These are phyloP conservation scores for Aspergillus bombycis DNA, from an alignment of 2,329 filamentous ascomycete genomes.

Conservation along the genomic window DNA sequence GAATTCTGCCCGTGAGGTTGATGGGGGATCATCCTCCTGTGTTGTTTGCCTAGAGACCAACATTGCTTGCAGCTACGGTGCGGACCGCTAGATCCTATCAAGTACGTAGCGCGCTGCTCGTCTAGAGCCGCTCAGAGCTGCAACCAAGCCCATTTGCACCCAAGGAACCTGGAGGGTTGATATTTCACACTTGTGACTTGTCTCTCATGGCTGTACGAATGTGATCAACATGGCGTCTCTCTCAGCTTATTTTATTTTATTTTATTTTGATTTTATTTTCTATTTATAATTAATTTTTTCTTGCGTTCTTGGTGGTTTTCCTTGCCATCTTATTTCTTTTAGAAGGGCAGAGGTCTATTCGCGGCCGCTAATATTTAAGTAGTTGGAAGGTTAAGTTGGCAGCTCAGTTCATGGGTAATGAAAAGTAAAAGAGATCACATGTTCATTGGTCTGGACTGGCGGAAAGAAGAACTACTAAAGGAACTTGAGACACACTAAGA, in stretches of 20 bases:
- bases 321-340: no score
- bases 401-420: not conserved
- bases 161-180: not conserved
- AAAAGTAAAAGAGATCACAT: not conserved
- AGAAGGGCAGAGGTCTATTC: not conserved
- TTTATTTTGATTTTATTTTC: not conserved
- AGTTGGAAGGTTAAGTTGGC: not conserved
- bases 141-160: not conserved
- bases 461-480: not conserved
- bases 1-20: not conserved
- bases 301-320: no score
- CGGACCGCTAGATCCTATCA: not conserved
- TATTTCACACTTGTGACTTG: not conserved
- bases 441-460: conserved; percentile 1
- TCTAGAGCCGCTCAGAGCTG: not conserved
- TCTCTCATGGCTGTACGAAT: not conserved
- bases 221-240: not conserved
- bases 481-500: not conserved
- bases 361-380: not conserved
- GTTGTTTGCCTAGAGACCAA: not conserved
- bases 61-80: not conserved
- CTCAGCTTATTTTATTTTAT: not conserved
- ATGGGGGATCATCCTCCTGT: not conserved
- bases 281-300: not conserved
- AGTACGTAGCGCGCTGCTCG: not conserved